A percentile compares a stretch with the other conserved stretches of the same genome.
Evolutionary conservation across 164 flowering plant genomes (phyloP).

Genomic region (Chimonanthus salicifolius): DNA sequence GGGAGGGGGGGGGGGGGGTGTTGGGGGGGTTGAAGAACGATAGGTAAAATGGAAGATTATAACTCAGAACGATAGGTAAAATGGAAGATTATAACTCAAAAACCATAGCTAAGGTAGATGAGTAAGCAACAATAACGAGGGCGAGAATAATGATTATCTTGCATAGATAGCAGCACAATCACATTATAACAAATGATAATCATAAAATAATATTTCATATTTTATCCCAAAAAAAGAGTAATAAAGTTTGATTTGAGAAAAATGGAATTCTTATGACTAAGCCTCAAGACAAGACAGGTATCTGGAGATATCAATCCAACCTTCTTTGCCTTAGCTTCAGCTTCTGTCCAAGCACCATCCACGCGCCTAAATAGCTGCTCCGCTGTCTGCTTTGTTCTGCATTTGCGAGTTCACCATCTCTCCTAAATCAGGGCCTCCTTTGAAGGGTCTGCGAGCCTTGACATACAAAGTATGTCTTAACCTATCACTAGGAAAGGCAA

Average conservation of each 20-base stretch:
- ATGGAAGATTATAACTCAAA: no score
- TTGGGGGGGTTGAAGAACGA: no score
- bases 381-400: constrained; percentile 96
- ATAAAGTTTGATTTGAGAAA: not conserved
- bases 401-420: constrained; percentile 77
- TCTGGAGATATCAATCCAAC: constrained; percentile 25
- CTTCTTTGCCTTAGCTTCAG: constrained; percentile 85
- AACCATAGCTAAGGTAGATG: no score
- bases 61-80: no score
- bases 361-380: constrained; percentile 89
- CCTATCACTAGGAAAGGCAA: constrained; percentile 31
- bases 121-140: no score
- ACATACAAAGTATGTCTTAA: constrained; percentile 91
- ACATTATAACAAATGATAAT: no score
- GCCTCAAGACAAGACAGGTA: not conserved
- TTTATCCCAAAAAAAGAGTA: no score
- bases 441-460: constrained; percentile 59
- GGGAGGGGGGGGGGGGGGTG: no score
- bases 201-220: no score
- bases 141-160: no score
- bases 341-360: constrained; percentile 90
- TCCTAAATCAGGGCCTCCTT: constrained; percentile 43
- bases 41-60: no score
- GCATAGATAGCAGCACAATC: no score
- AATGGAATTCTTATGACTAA: not conserved